phyloP scores from a whole-genome alignment of 768 basidiomycete species.

The Serendipita sp. region DNA sequence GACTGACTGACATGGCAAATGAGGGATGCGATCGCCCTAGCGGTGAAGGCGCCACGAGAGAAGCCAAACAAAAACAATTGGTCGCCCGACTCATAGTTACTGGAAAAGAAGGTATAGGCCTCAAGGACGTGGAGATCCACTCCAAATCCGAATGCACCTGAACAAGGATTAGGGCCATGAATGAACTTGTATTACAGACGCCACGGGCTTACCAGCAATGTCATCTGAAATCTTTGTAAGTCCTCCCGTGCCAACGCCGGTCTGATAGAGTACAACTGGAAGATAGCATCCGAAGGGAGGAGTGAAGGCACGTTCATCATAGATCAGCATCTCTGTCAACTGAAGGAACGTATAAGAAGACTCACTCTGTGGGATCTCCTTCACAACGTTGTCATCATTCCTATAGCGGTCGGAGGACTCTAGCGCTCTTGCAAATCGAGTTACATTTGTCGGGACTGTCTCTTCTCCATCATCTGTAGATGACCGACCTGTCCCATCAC shows the following conservation, averaged over 20 bases:
- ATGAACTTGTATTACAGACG: not conserved
- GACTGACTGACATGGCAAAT: not conserved
- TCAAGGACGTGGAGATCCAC: constrained; percentile 8
- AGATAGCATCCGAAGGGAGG: not conserved
- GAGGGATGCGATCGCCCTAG: constrained; percentile 10
- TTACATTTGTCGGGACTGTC: not conserved
- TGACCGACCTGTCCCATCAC: not conserved
- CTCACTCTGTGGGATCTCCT: not conserved
- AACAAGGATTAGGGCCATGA: not conserved
- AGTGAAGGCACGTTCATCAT: not conserved
- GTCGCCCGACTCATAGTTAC: constrained; percentile 9
- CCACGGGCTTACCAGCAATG: not conserved
- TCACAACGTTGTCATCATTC: not conserved
- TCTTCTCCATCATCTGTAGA: not conserved
- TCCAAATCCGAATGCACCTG: not conserved
- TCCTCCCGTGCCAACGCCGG: not conserved
- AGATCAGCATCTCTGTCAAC: not conserved
- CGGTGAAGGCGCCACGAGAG: constrained; percentile 13
- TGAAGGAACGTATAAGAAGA: not conserved
- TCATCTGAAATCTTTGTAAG: not conserved
- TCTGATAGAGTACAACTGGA: not conserved
- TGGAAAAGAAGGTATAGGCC: constrained; percentile 11
- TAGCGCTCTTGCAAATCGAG: not conserved
- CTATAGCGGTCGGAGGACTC: not conserved
- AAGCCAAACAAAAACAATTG: constrained; percentile 12